Evolutionary conservation across 768 basidiomycete genomes (phyloP).

Genomic region (Hebeloma cylindrosporum): DNA sequence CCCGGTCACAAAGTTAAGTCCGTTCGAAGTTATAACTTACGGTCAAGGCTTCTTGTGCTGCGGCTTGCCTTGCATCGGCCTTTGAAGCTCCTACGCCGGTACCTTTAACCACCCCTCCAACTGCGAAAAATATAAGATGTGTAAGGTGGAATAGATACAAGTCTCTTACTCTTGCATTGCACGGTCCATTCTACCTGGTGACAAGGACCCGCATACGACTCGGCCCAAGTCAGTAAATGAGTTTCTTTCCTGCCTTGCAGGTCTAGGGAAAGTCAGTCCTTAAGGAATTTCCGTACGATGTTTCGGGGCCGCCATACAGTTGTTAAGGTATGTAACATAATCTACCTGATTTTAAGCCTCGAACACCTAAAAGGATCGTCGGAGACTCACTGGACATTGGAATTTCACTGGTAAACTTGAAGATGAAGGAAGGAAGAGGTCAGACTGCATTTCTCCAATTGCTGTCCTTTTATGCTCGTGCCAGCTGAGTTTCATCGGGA

Average conservation of each 20-base stretch:
- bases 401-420: too few species aligned
- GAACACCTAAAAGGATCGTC: background rate
- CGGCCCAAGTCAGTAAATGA: constrained; percentile 41
- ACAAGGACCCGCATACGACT: constrained; percentile 39
- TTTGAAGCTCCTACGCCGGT: constrained; percentile 45
- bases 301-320: constrained; percentile 36
- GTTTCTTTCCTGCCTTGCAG: constrained; percentile 24
- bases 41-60: constrained; percentile 45
- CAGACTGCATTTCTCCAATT: too few species aligned
- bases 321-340: constrained; percentile 39
- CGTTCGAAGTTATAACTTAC: constrained; percentile 22
- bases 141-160: constrained; percentile 1
- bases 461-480: too few species aligned
- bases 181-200: constrained; percentile 48
- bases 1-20: background rate
- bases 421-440: too few species aligned
- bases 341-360: constrained; percentile 18
- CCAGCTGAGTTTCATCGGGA: too few species aligned
- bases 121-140: constrained; percentile 28
- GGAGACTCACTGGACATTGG: constrained; percentile 21
- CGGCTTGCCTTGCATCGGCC: constrained; percentile 45
- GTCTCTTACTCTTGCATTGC: constrained; percentile 54
- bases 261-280: constrained; percentile 21
- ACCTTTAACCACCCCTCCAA: constrained; percentile 48
- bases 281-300: background rate